phyloP scores from a whole-genome alignment of 106 monocot genomes.

The Posidonia australis region DNA sequence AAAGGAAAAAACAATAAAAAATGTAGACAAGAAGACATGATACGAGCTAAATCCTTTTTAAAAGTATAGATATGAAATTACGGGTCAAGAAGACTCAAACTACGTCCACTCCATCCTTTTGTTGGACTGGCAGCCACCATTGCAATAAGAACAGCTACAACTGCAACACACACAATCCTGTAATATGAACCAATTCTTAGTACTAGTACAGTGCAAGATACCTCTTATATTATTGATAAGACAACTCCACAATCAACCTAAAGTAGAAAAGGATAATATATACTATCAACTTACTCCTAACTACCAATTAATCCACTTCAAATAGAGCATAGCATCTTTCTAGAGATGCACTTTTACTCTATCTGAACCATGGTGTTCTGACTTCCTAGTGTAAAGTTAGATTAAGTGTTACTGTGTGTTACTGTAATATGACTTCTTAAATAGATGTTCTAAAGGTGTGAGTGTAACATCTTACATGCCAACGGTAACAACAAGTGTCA shows the following conservation, averaged over 20 bases:
- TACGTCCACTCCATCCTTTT: conserved; percentile 99
- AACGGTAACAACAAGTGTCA: conserved; percentile 78
- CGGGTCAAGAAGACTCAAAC: conserved; percentile 99
- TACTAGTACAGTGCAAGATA: background rate
- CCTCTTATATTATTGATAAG: background rate
- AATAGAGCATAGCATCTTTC: too few species aligned
- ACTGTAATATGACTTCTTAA: too few species aligned
- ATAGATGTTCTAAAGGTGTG: too few species aligned
- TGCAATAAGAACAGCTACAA: conserved; percentile 69
- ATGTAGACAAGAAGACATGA: background rate
- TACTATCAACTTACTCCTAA: background rate
- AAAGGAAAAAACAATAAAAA: background rate
- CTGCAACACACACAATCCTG: conserved; percentile 69
- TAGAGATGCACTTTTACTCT: too few species aligned
- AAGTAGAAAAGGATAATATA: background rate
- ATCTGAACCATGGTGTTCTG: too few species aligned
- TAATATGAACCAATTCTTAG: conserved; percentile 16
- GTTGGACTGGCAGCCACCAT: conserved; percentile 96
- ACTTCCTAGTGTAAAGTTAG: too few species aligned
- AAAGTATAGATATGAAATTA: conserved; percentile 20
- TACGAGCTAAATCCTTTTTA: background rate
- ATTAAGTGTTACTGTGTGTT: too few species aligned
- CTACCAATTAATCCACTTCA: too few species aligned
- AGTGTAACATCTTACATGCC: conserved; percentile 61
- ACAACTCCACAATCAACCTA: background rate